A percentile compares a stretch with the other conserved stretches of the same genome.
phyloP scores from a whole-genome alignment of 2,329 filamentous ascomycete species.

The Thielaviopsis populi region DNA sequence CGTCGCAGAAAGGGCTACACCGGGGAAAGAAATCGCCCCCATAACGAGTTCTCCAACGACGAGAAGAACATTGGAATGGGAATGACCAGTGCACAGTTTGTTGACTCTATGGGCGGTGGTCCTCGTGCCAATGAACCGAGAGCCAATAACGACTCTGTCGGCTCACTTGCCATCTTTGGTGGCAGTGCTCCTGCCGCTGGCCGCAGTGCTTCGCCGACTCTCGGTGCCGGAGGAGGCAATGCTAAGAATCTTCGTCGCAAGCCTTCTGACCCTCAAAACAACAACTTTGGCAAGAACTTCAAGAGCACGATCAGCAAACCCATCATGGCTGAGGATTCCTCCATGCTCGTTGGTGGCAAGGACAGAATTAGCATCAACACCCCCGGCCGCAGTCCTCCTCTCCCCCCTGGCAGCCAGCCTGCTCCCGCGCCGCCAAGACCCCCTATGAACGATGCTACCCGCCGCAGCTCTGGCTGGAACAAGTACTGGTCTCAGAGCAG shows the following conservation, averaged over 20 bases:
- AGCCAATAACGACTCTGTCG: constrained; percentile 10
- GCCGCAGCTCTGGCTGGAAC: constrained; percentile 61
- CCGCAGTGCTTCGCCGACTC: not conserved
- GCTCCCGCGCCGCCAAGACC: constrained; percentile 7
- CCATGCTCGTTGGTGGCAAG: not conserved
- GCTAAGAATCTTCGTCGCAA: constrained; percentile 30
- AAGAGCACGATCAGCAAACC: constrained; percentile 49
- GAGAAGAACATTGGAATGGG: constrained; percentile 17
- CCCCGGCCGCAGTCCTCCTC: constrained; percentile 13
- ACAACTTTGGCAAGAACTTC: constrained; percentile 46
- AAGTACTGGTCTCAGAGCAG: constrained; percentile 63
- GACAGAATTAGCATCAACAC: constrained; percentile 14
- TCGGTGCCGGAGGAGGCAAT: not conserved
- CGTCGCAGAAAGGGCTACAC: constrained; percentile 15
- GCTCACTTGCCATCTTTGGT: constrained; percentile 16
- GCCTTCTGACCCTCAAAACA: constrained; percentile 31
- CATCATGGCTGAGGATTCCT: constrained; percentile 30
- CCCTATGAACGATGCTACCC: constrained; percentile 27
- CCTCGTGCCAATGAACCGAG: constrained; percentile 32
- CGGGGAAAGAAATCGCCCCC: constrained; percentile 11
- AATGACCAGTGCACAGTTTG: constrained; percentile 16
- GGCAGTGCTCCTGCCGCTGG: constrained; percentile 1
- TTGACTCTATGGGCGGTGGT: constrained; percentile 13
- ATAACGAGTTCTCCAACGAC: constrained; percentile 7
- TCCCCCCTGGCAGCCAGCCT: constrained; percentile 8